Conservation (phyloP, 306 rosid genomes). For the Prunus davidiana region DNA sequence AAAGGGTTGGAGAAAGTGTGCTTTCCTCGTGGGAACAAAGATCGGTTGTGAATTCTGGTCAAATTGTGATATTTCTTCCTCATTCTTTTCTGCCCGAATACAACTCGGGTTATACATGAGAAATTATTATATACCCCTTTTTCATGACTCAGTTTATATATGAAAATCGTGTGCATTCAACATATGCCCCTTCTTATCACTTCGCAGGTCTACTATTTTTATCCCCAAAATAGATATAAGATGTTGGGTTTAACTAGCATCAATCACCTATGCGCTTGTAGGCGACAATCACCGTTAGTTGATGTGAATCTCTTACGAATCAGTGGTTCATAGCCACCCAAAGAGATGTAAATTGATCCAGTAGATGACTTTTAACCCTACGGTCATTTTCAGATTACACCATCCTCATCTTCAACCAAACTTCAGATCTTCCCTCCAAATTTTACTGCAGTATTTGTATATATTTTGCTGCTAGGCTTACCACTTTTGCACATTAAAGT, state of each 20-base stretch:
- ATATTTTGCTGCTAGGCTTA: background rate
- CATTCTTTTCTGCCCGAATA: background rate
- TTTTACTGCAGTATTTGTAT: background rate
- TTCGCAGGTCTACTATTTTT: background rate
- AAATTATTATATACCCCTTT: background rate
- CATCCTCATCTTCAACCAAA: background rate
- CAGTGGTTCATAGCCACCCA: background rate
- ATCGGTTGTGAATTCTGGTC: slow-evolving; percentile 10
- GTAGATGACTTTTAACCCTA: too few relatives aligned
- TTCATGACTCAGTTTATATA: background rate
- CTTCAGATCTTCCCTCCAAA: background rate
- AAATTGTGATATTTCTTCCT: background rate
- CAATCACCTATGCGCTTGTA: fast-evolving
- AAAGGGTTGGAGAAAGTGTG: slow-evolving; percentile 13
- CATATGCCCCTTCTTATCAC: background rate
- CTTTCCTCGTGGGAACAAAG: slow-evolving; percentile 9
- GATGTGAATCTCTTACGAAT: background rate
- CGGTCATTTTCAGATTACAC: background rate
- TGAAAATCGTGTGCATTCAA: background rate
- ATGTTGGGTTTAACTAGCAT: background rate
- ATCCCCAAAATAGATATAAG: background rate
- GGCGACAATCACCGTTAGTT: background rate
- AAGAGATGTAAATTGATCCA: background rate
- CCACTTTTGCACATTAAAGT: background rate
- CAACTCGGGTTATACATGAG: background rate